These are phyloP conservation scores for Salix suchowensis DNA, from an alignment of 345 rosid species.

Conservation along the genomic window DNA sequence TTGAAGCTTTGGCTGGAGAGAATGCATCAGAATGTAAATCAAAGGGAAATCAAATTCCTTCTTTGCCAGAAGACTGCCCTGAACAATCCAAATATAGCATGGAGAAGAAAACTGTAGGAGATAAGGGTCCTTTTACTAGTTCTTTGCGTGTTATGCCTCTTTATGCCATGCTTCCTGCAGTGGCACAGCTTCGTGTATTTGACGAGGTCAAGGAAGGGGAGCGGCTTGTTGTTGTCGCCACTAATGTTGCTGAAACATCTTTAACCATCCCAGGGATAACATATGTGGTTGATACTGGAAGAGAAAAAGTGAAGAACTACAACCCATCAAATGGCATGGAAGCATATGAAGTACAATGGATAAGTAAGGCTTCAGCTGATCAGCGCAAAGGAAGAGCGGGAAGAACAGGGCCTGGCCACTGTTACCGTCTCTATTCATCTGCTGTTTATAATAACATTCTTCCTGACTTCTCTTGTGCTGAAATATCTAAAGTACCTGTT, in stretches of 20 bases:
- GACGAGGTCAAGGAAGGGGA: constrained; percentile 75
- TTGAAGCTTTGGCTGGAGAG: constrained; percentile 58
- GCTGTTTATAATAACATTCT: constrained; percentile 66
- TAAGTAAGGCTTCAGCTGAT: constrained; percentile 88
- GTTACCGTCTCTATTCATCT: constrained; percentile 83
- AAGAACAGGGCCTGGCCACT: constrained; percentile 94
- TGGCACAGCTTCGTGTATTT: constrained; percentile 75
- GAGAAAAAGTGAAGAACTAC: constrained; percentile 75
- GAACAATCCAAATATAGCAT: constrained; percentile 18
- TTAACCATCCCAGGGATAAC: constrained; percentile 89
- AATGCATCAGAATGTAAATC: constrained; percentile 18
- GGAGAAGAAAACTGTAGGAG: constrained; percentile 24
- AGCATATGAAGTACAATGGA: constrained; percentile 70
- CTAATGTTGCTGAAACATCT: constrained; percentile 98
- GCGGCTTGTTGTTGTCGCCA: constrained; percentile 78
- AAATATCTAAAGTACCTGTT: constrained; percentile 75
- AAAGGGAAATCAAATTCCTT: constrained; percentile 12
- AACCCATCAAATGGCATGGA: constrained; percentile 73
- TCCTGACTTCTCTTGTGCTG: constrained; percentile 72
- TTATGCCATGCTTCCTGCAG: constrained; percentile 87
- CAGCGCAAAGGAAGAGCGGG: constrained; percentile 98
- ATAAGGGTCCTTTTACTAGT: constrained; percentile 21
- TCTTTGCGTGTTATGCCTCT: constrained; percentile 69
- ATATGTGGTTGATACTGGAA: constrained; percentile 94
- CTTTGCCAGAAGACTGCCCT: constrained; percentile 13